These are phyloP conservation scores for Fragaria nilgerrensis DNA, from an alignment of 306 rosid genomes.

Conservation along the genomic window DNA sequence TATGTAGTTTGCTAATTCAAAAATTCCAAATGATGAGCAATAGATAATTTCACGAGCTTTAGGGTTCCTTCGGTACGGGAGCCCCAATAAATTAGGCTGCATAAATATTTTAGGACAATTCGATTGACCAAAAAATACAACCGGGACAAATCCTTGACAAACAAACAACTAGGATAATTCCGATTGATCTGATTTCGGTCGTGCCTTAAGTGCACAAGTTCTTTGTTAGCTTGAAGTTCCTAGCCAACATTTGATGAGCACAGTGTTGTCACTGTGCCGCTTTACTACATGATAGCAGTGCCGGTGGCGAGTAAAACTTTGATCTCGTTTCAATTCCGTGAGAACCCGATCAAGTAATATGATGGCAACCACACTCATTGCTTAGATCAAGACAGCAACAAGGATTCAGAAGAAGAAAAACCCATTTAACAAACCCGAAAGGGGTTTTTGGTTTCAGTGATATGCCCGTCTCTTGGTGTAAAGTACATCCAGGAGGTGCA, in stretches of 20 bases:
- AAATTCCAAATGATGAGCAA: background rate
- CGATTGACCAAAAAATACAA: background rate
- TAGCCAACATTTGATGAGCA: background rate
- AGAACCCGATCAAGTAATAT: background rate
- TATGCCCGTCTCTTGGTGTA: background rate
- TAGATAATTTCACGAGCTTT: background rate
- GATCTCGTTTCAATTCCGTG: background rate
- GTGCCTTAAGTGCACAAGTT: no score
- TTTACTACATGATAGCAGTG: background rate
- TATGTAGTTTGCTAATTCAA: no score
- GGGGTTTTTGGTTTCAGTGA: background rate
- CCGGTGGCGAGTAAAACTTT: background rate
- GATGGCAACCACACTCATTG: background rate
- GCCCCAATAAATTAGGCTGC: background rate
- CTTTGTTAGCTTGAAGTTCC: no score
- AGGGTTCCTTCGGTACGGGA: background rate
- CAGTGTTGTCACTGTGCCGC: background rate
- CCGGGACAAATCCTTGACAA: background rate
- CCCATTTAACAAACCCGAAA: no score
- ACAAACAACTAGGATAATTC: no score
- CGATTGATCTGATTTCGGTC: background rate
- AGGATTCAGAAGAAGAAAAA: no score
- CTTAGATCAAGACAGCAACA: background rate
- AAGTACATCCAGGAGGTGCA: background rate
- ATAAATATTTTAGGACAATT: background rate